Conservation (phyloP, 2,329 filamentous ascomycete genomes). For the Parastagonospora avenae region DNA sequence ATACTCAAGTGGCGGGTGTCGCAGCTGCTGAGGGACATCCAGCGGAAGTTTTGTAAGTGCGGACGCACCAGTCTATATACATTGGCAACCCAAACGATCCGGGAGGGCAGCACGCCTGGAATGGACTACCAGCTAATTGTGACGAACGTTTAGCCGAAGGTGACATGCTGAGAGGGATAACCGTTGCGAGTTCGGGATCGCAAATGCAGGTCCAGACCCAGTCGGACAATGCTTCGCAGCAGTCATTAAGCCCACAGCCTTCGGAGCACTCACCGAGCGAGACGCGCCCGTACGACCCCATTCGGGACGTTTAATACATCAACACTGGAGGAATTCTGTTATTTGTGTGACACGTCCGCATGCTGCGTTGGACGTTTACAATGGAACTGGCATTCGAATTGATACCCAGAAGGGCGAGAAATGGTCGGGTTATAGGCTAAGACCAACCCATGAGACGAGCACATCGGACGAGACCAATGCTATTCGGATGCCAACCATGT, state of each 20-base stretch:
- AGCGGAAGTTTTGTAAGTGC: slow-evolving; percentile 45
- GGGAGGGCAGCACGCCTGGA: slow-evolving; percentile 21
- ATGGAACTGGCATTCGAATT: slow-evolving; percentile 20
- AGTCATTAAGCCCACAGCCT: slow-evolving; percentile 36
- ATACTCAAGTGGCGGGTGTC: slow-evolving; percentile 46
- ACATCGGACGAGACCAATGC: slow-evolving; percentile 5
- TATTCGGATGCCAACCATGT: slow-evolving; percentile 5
- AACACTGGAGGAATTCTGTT: slow-evolving; percentile 21
- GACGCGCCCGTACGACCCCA: slow-evolving; percentile 43
- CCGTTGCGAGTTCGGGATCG: slow-evolving; percentile 30
- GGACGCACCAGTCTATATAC: slow-evolving; percentile 21
- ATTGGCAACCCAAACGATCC: slow-evolving; percentile 19
- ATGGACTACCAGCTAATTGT: slow-evolving; percentile 37
- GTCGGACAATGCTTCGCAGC: slow-evolving; percentile 33
- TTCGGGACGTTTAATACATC: slow-evolving; percentile 40
- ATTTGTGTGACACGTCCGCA: slow-evolving; percentile 21
- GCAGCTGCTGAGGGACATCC: slow-evolving; percentile 43
- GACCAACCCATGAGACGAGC: slow-evolving; percentile 5
- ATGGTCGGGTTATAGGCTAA: slow-evolving; percentile 7
- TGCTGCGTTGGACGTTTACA: slow-evolving; percentile 13
- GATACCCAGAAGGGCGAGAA: slow-evolving; percentile 23
- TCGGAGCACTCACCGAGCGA: slow-evolving; percentile 42
- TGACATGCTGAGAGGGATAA: slow-evolving; percentile 43
- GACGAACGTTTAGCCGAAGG: slow-evolving; percentile 41
- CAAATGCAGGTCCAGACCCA: slow-evolving; percentile 35